Evolutionary conservation across 164 flowering plant genomes (phyloP), one percentile per base, ranked within the genome.

Genomic region (Chimonanthus salicifolius): DNA sequence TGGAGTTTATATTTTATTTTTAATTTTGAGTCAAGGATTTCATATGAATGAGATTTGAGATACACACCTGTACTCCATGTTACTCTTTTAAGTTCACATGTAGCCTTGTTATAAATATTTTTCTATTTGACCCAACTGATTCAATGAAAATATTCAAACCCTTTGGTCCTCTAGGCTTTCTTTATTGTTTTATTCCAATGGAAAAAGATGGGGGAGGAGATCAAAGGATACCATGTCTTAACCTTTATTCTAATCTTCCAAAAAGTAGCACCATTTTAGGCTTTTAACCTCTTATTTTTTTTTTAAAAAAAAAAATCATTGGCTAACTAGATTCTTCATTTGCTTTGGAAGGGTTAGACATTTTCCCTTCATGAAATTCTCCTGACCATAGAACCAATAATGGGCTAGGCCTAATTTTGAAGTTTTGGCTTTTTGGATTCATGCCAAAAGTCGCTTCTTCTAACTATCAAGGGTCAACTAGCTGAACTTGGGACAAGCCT

Each of bases 151-250:
- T 3, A 3, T 65, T 54, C 60, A 0, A 49, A 49, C 16, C 16
- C 15, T 5, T 18, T 18, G 13, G 11, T 5, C 6, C 44, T 33
- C 5, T 64, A 7, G 18, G 47, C 16, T 10, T 44, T 64, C 7
- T 64, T 64, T 64, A 64, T 64, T 64, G 7, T 7, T 20, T 18
- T 64, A 64, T 44, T 67, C 69, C 16, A 44, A 5, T 67, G 51
- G 51, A 49, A 49, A 49, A 49, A 67, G 69, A 67, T 67, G 16
- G 69, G 3, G 69, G 18, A 67, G n/a, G 18, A 45, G 49, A 67
- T 67, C 69, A 67, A 67, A 68, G 58, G 0, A 68, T 68, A 7
- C 51, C 15, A 7, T 46, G 51, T 47, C 70, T 68, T 48, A 9
- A 33, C 43, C 16, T 21, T n/a, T 4, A 8, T 21, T 1, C 6